These are phyloP conservation scores for Platismatia glauca DNA, from an alignment of 495 filamentous ascomycete species.

Conservation along the genomic window DNA sequence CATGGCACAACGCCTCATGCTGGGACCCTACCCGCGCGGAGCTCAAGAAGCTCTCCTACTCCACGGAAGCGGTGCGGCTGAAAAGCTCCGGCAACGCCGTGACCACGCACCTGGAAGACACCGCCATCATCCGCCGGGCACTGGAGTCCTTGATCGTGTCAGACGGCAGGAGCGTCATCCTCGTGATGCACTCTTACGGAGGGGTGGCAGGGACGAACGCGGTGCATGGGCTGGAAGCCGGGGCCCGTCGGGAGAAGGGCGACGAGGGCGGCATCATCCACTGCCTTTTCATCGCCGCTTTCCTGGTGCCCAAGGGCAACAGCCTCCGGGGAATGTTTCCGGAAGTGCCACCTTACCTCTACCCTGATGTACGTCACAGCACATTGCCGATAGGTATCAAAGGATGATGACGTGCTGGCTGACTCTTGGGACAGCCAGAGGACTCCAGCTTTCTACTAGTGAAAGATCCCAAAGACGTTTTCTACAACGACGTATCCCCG, in stretches of 20 bases:
- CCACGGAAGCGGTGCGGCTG: constrained; percentile 22
- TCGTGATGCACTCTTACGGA: constrained; percentile 32
- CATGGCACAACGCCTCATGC: constrained; percentile 32
- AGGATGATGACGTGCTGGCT: not conserved
- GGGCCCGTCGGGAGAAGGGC: constrained; percentile 20
- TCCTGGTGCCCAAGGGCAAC: constrained; percentile 26
- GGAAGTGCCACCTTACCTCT: not conserved
- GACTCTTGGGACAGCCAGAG: not conserved
- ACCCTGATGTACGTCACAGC: not conserved
- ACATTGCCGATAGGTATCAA: not conserved
- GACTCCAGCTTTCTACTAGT: not conserved
- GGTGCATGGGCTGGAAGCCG: constrained; percentile 19
- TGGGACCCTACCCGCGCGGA: constrained; percentile 30
- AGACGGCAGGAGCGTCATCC: constrained; percentile 25
- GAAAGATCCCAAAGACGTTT: constrained; percentile 19
- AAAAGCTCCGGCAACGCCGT: constrained; percentile 4
- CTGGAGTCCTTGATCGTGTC: not conserved
- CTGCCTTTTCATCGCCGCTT: constrained; percentile 28
- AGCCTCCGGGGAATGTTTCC: not conserved
- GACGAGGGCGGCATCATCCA: constrained; percentile 27
- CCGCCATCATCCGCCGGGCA: not conserved
- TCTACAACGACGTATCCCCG: constrained; percentile 28
- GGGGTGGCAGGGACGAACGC: constrained; percentile 29
- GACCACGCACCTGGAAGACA: not conserved
- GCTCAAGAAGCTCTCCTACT: constrained; percentile 22